Percentiles rank a stretch among this genome's conserved stretches.
Conservation (phyloP, 2,329 filamentous ascomycete species). For the Nigrograna mackinnonii region DNA sequence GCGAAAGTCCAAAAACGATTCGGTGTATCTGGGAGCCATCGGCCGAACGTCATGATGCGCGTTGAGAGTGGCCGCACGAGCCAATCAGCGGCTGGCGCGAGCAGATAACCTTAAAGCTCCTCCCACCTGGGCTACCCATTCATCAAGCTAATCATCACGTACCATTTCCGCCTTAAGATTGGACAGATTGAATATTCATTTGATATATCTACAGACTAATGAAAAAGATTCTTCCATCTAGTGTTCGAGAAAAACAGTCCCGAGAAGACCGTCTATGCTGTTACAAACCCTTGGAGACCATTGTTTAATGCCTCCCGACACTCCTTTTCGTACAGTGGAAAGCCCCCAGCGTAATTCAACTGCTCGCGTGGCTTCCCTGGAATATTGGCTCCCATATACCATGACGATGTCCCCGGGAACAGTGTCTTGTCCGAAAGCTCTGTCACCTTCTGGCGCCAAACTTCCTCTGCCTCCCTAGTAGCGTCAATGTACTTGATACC, state of each 20-base stretch:
- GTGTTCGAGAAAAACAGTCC: not conserved
- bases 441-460: slow-evolving; percentile 45
- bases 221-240: not conserved
- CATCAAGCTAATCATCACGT: no score
- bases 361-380: slow-evolving; percentile 51
- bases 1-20: no score
- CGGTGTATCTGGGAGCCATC: no score
- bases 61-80: no score
- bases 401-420: slow-evolving; percentile 44
- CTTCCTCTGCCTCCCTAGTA: slow-evolving; percentile 45
- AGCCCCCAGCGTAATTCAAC: slow-evolving; percentile 48
- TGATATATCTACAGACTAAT: not conserved
- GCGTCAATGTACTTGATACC: slow-evolving; percentile 45
- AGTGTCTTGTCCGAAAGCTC: slow-evolving; percentile 46
- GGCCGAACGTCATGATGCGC: not conserved
- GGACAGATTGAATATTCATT: not conserved
- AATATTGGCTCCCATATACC: slow-evolving; percentile 52
- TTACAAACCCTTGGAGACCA: slow-evolving; percentile 38
- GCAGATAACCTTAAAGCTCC: no score
- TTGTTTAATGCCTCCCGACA: slow-evolving; percentile 43
- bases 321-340: slow-evolving; percentile 44
- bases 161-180: not conserved
- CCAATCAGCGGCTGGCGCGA: no score
- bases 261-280: slow-evolving; percentile 18
- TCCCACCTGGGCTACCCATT: no score